Base-by-base conservation (phyloP, 2,329 filamentous ascomycete genomes). In the Pestalotiopsis sp. region DNA sequence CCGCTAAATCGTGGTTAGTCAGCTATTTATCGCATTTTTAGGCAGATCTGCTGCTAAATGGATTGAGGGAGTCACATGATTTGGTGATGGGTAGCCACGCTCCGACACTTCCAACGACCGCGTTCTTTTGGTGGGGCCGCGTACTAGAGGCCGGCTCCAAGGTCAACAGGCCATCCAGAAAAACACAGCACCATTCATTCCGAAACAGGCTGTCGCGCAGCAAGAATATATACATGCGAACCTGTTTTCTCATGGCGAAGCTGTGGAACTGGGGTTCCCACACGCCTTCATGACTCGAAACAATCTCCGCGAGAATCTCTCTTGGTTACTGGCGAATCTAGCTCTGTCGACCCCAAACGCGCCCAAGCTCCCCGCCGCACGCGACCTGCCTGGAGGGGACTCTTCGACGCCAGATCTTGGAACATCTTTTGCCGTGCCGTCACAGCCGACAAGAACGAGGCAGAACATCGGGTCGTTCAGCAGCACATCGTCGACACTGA, bases 221-320 rank as follows among this genome's bases (percentile, higher is more conserved):
- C 22, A 24, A 26, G 24, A 59, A 40, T 52, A 35, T 35, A 35
- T 40, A 52, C 64, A 69, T 71, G 68, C 64, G 52, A 66, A 39
- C 26, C 69, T 67, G 70, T 68, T 66, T 65, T 73, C 73, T 68
- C 75, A 78, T 77, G 76, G 77, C 73, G 74, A 64, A 73, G 70
- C 68, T 69, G 70, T 70, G 77, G 79, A 77, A 80, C 78, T 64
- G 60, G 71, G 69, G 78, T 76, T 79, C 75, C 76, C 75, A 75
- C 67, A 78, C 78, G 82, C 75, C 81, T 85, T 84, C 81, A 89
- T 89, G 87, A 89, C 87, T 81, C 85, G 84, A 76, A 88, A 89
- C 79, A 89, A 89, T 75, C 82, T 89, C 69, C 77, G 79, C 73
- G 83, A 86, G 75, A 85, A 89, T 76, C 79, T 89, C 73, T 80